phyloP scores from a whole-genome alignment of 176 grass and related monocot genomes.

The Oryza longistaminata region DNA sequence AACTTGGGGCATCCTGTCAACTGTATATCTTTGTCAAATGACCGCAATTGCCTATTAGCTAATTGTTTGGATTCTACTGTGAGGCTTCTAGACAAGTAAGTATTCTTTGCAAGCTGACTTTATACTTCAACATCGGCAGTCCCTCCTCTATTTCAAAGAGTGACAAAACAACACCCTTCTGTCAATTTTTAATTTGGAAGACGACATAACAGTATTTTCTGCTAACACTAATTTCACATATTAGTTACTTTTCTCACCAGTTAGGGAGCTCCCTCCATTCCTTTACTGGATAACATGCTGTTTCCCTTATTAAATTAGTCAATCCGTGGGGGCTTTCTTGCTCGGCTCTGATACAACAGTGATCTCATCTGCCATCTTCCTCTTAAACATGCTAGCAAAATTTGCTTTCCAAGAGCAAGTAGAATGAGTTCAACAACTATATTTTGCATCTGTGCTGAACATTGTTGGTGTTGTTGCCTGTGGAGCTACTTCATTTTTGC shows the following conservation, averaged over 20 bases:
- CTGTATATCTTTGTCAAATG: slow-evolving; percentile 94
- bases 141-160: background rate
- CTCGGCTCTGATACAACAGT: background rate
- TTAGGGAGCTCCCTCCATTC: background rate
- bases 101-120: background rate
- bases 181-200: slow-evolving; percentile 23
- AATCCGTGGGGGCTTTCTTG: background rate
- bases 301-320: background rate
- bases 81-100: slow-evolving; percentile 86
- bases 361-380: background rate
- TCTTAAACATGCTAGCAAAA: background rate
- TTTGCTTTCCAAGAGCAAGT: background rate
- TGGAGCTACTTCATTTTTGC: slow-evolving; percentile 4
- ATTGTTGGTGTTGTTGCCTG: background rate
- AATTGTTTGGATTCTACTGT: slow-evolving; percentile 95
- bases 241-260: background rate
- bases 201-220: background rate
- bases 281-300: background rate
- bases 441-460: background rate
- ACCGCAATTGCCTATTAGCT: slow-evolving; percentile 79
- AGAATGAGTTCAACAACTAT: background rate
- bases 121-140: background rate
- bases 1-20: slow-evolving; percentile 82
- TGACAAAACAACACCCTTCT: background rate
- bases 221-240: background rate